These are phyloP conservation scores for Hermanozyma aechmeae DNA, from an alignment of 805 yeast species.

Conservation along the genomic window DNA sequence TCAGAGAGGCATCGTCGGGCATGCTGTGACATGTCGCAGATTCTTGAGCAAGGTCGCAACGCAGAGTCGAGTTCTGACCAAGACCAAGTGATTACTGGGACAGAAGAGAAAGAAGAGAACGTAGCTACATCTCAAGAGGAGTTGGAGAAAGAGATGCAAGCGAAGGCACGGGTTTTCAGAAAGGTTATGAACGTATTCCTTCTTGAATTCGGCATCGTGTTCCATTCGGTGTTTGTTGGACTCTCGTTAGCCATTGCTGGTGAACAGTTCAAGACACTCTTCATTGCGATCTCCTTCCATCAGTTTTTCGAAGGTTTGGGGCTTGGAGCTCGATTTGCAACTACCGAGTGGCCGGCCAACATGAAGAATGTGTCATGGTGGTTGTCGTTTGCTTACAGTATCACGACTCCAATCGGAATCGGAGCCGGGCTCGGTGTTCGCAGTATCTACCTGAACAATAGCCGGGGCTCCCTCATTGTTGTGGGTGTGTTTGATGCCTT, in stretches of 20 bases:
- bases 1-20: no score
- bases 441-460: slow-evolving; percentile 47
- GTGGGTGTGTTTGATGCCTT: slow-evolving; percentile 70
- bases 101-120: slow-evolving; percentile 6
- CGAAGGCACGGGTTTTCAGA: slow-evolving; percentile 20
- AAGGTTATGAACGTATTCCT: slow-evolving; percentile 50
- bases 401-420: slow-evolving; percentile 64
- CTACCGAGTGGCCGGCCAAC: slow-evolving; percentile 42
- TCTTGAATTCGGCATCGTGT: slow-evolving; percentile 70
- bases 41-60: no score
- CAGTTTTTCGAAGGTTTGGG: slow-evolving; percentile 86
- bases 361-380: slow-evolving; percentile 41
- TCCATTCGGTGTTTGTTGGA: slow-evolving; percentile 80
- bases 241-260: slow-evolving; percentile 71
- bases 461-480: slow-evolving; percentile 50
- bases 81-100: slow-evolving; percentile 4
- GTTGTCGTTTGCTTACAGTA: slow-evolving; percentile 19
- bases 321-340: slow-evolving; percentile 67
- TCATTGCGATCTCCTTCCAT: slow-evolving; percentile 63
- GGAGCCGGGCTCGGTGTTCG: slow-evolving; percentile 76
- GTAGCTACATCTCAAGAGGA: background rate
- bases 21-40: no score
- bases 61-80: slow-evolving; percentile 16
- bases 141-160: no score
- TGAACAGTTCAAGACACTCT: slow-evolving; percentile 61